phyloP scores from a whole-genome alignment of 2,329 filamentous ascomycete genomes.

The Penicillium sp. region DNA sequence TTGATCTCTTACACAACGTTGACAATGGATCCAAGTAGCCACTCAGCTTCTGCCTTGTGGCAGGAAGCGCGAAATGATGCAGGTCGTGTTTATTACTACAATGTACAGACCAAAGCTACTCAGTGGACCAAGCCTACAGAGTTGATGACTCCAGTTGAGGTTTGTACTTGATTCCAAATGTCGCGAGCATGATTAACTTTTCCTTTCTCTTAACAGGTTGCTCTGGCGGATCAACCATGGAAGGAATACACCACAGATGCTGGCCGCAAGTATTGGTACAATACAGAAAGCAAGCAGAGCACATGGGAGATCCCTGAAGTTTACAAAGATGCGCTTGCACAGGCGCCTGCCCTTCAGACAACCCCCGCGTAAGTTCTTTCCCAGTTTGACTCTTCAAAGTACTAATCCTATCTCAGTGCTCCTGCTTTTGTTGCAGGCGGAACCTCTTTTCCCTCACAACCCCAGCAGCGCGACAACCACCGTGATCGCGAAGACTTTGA shows the following conservation, averaged over 20 bases:
- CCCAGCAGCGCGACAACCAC: constrained; percentile 45
- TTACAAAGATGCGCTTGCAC: constrained; percentile 72
- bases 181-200: constrained; percentile 18
- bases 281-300: constrained; percentile 86
- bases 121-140: constrained; percentile 95
- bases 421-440: constrained; percentile 62
- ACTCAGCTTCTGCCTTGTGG: constrained; percentile 62
- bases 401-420: constrained; percentile 46
- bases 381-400: not conserved
- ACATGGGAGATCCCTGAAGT: constrained; percentile 90
- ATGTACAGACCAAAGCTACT: constrained; percentile 78
- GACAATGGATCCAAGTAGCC: constrained; percentile 51
- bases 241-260: constrained; percentile 86
- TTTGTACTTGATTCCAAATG: constrained; percentile 40
- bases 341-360: constrained; percentile 47
- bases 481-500: constrained; percentile 52
- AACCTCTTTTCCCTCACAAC: constrained; percentile 43
- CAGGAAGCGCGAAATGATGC: constrained; percentile 78
- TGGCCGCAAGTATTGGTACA: constrained; percentile 92
- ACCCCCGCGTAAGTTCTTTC: constrained; percentile 46
- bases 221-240: constrained; percentile 80
- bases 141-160: constrained; percentile 79
- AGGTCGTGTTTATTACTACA: constrained; percentile 88
- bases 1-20: not conserved
- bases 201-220: constrained; percentile 56